Evolutionary conservation across 257 asterid genomes (phyloP).

Genomic region (Plectranthus barbatus): DNA sequence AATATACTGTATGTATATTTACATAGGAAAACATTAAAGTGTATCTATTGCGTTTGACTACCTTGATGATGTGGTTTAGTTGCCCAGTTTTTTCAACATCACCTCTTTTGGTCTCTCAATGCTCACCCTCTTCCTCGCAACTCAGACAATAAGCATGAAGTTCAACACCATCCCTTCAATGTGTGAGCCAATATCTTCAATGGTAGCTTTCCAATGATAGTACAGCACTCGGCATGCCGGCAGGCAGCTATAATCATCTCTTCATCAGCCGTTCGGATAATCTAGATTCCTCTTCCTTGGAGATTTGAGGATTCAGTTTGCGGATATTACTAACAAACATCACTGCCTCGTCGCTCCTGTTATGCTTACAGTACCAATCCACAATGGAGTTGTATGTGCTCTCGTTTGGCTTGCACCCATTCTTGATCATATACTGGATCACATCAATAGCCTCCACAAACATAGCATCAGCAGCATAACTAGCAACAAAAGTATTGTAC

Average conservation of each 20-base stretch:
- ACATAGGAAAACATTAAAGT: slow-evolving; percentile 7
- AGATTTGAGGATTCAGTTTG: slow-evolving; percentile 53
- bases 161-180: background rate
- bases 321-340: slow-evolving; percentile 55
- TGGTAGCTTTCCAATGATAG: background rate
- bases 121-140: background rate
- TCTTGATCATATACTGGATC: slow-evolving; percentile 68
- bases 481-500: slow-evolving; percentile 64
- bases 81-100: background rate
- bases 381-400: slow-evolving; percentile 74
- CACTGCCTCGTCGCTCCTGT: slow-evolving; percentile 65
- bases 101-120: background rate
- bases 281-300: slow-evolving; percentile 60
- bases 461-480: slow-evolving; percentile 67
- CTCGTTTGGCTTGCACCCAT: slow-evolving; percentile 76
- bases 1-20: slow-evolving; percentile 6
- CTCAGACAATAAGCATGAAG: too few species aligned
- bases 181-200: background rate
- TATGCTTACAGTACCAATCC: slow-evolving; percentile 66
- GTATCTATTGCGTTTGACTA: background rate
- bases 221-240: too few species aligned
- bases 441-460: slow-evolving; percentile 83
- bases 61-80: background rate
- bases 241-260: slow-evolving; percentile 26
- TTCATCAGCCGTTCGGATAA: slow-evolving; percentile 46